Evolutionary conservation across 2,329 filamentous ascomycete species (phyloP), one percentile per base, ranked within the genome.

Genomic region (Colletotrichum sp.): DNA sequence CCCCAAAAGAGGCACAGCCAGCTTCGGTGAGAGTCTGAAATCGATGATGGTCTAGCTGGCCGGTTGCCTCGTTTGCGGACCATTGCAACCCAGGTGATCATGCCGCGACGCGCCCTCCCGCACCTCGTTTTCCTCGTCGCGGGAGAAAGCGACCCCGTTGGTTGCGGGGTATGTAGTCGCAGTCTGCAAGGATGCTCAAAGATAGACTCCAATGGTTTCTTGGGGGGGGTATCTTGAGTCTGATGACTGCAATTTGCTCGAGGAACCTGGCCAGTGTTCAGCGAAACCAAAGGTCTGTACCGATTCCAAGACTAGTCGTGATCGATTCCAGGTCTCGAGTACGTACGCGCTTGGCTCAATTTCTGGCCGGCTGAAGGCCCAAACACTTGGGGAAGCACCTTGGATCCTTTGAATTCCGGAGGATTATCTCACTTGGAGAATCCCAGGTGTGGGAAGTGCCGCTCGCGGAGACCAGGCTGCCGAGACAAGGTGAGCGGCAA

Each of bases 41-140:
- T 52, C 32, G 9, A 72, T 36, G 59, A n/a, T 24, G 13, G 66
- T 39, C 26, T 39, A 39, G 36, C 43, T 52, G 32, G 43, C 18
- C n/a, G 39, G 73, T 65, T 68, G 73, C 73, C 73, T 75, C 28
- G 43, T 26, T 48, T 24, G 70, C 73, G 64, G 28, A 73, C 70
- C 64, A 32, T 75, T 57, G 8, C 39, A 39, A 68, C 55, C 70
- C 68, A 71, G 60, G 64, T 64, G 67, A 60, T 61, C 32, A 14
- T 39, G 36, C 24, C 73, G 64, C 63, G 59, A 73, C 59, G 70
- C 36, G 13, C 70, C 70, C 63, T 73, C 64, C 55, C 64, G 57
- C 73, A 57, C 63, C 30, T 75, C 69, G 43, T 64, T 36, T 32
- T 52, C n/a, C 10, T 67, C 39, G 16, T 66, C 43, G 21, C 70